Conservation (phyloP, 352 stramenopile genomes). For the Blastocystis hominis region DNA sequence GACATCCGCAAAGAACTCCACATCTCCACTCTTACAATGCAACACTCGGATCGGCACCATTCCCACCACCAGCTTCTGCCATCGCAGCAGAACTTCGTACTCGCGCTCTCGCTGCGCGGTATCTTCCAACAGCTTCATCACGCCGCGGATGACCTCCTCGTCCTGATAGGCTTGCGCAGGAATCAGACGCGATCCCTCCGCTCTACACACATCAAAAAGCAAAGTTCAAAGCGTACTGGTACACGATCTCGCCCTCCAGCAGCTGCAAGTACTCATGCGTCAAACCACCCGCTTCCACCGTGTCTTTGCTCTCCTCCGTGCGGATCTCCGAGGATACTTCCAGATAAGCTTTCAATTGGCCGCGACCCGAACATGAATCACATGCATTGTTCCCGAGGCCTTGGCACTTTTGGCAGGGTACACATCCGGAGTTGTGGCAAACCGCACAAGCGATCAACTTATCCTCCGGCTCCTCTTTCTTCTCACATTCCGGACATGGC, state of each 20-base stretch:
- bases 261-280: slow-evolving; percentile 10
- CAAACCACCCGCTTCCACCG: background rate
- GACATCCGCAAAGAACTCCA: background rate
- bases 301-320: background rate
- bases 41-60: background rate
- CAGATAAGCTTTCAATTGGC: background rate
- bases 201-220: background rate
- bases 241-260: background rate
- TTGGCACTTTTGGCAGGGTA: background rate
- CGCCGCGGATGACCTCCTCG: background rate
- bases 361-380: background rate
- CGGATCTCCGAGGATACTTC: background rate
- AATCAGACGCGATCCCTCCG: background rate
- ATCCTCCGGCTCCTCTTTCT: background rate
- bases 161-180: background rate
- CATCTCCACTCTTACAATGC: background rate
- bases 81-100: background rate
- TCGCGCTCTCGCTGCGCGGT: background rate
- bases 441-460: background rate
- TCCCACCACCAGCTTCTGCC: background rate
- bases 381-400: background rate
- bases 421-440: background rate
- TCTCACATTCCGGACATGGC: background rate
- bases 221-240: background rate
- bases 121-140: background rate